Conservation (phyloP, 2,329 filamentous ascomycete genomes). For the Clarireedia hainanense region DNA sequence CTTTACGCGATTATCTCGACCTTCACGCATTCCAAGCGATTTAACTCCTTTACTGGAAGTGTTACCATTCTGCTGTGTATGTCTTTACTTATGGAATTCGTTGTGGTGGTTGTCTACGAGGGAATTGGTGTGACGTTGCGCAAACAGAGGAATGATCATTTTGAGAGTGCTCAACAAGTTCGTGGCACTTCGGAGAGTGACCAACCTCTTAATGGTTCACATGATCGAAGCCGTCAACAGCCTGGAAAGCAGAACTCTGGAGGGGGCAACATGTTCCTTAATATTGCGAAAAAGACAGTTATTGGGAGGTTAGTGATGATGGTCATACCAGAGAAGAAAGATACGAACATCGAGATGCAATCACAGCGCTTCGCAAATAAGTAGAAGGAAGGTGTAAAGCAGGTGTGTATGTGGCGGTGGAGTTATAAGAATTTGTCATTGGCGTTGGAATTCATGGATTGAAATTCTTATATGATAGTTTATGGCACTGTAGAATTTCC, state of each 20-base stretch:
- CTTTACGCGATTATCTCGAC: constrained; percentile 38
- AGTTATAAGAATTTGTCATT: neutral
- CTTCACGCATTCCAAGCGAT: constrained; percentile 35
- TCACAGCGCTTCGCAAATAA: neutral
- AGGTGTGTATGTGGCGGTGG: neutral
- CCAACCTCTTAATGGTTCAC: neutral
- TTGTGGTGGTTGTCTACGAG: constrained; percentile 37
- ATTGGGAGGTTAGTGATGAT: constrained; percentile 22
- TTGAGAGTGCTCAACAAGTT: neutral
- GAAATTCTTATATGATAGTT: neutral
- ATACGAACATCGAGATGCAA: constrained; percentile 5
- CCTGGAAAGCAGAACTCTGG: neutral
- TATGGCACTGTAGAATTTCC: neutral
- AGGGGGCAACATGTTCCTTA: constrained; percentile 10
- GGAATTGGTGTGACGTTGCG: constrained; percentile 34
- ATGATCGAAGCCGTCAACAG: neutral
- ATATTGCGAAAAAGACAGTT: constrained; percentile 22
- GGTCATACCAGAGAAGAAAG: neutral
- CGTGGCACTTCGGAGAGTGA: neutral
- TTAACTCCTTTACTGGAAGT: constrained; percentile 36
- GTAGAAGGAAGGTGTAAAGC: no score
- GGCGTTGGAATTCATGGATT: neutral
- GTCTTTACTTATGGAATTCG: constrained; percentile 43
- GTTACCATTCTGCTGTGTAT: constrained; percentile 37
- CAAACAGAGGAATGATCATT: constrained; percentile 13